Evolutionary conservation across 495 filamentous ascomycete species (phyloP), one percentile per base, ranked within the genome.

Genomic region (Cairneyella variabilis): DNA sequence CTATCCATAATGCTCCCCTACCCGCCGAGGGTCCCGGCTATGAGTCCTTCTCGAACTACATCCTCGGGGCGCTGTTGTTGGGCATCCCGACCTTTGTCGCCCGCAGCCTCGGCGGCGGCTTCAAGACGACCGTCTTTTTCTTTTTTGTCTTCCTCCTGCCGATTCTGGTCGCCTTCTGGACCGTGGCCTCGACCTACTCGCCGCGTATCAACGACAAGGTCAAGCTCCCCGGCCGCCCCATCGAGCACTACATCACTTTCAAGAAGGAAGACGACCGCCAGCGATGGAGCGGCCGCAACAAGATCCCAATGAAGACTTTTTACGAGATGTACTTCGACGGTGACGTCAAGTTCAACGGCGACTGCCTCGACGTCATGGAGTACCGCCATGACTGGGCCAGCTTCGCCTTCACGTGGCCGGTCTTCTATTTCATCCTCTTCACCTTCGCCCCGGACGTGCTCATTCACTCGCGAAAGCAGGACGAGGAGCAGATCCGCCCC

Each of bases 291-390:
- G 89, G 89, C 69, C 75, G 74, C 61, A 87, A 76, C 72, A 89
- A 85, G 70, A 90, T 93, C 54, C 85, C 89, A 48, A 81, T 92
- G 76, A 79, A 88, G 70, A 90, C 86, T 42, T 93, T 93, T 72
- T 79, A 89, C 58, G 88, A 92, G 69, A 90, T 84, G 84, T 93
- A 90, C 73, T 90, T 92, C 64, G 83, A 88, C 61, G 85, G 86
- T 48, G 78, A 88, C 47, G 89, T 91, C 52, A 84, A 89, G 57
- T 89, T 92, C 75, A 92, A 90, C 59, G 88, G 86, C 52, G 89
- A 93, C 64, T 76, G 72, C 55, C 75, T 93, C 54, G 89, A 91
- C 58, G 72, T 87, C 37, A 50, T 93, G 62, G 89, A 93, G 72
- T 88, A 86, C 68, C 75, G 89, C 56, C 89, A 92, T 65, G 89